Evolutionary conservation across 192 early-diverging fungal species (phyloP), one percentile per base, ranked within the genome.

Genomic region (Coemansia sp.): DNA sequence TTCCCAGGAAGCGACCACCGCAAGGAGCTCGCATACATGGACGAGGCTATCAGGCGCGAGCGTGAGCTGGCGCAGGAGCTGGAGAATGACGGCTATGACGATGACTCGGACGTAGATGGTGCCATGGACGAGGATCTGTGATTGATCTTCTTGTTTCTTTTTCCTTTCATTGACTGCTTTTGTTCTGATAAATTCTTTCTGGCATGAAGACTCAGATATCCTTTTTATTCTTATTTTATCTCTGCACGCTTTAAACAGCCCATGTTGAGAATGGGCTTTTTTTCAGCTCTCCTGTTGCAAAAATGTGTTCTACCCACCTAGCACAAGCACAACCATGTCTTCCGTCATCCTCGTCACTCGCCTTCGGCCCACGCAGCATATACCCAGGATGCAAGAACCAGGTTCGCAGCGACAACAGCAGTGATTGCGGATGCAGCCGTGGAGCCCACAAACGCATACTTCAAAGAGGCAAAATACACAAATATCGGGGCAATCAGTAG

Each of bases 11-110:
- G 94, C 74, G 89, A 90, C 22, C 90, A 94, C 62, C 84, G 92
- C 58, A 93, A 94, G 77, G 95, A 97, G 74, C 76, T 93, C 39
- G 93, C 86, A 9, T 91, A 85, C 39, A 86, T 88, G 20, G 89
- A 91, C 49, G 92, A 92, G 61, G 94, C 88, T 42, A 83, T 91
- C 64, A 95, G 95, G 74, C 92, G 95, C 60, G 95, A 98, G 79
- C 84, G 93, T 63, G 92, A 95, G 75, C 86, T 97, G 65, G 95
- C 89, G 4, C 92, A 95, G 64, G 94, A 98, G 84, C 93, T 98
- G 60, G 90, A 89, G 37, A 93, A 95, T 48, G 94, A 95, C 54
- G 81, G 78, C 49, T 77, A 64, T 45, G 76, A 92, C 67, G 92
- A 89, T 61, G 93, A 95, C 68, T 93, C 94, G 48, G 93, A 94